phyloP scores from a whole-genome alignment of 2,329 filamentous ascomycete species.

The Rachicladosporium sp. region DNA sequence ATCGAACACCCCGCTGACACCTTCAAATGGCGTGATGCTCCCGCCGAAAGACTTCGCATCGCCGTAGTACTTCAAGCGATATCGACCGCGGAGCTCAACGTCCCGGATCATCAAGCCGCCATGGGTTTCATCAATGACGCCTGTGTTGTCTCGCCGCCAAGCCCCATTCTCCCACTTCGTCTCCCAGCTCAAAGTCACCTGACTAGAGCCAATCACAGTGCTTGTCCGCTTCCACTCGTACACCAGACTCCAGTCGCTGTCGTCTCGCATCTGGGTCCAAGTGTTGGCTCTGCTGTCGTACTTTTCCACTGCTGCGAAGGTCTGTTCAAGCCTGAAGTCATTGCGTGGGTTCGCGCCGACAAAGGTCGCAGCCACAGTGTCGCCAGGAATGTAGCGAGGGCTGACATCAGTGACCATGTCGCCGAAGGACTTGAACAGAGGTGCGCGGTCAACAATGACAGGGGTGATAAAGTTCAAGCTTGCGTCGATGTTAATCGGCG shows the following conservation, averaged over 20 bases:
- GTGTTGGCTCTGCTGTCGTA: constrained; percentile 29
- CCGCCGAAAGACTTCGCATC: constrained; percentile 60
- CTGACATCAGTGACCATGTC: constrained; percentile 46
- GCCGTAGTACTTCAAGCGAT: constrained; percentile 72
- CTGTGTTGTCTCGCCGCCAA: constrained; percentile 27
- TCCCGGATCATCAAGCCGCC: constrained; percentile 18
- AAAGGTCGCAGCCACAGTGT: constrained; percentile 55
- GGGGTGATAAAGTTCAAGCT: constrained; percentile 69
- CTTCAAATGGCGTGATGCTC: constrained; percentile 55
- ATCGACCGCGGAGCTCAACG: constrained; percentile 44
- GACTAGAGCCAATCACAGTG: constrained; percentile 58
- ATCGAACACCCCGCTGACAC: constrained; percentile 46
- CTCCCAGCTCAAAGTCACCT: constrained; percentile 73
- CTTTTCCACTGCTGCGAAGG: constrained; percentile 65
- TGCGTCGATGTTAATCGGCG: constrained; percentile 66
- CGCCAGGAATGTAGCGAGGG: constrained; percentile 41
- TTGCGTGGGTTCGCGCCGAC: constrained; percentile 84
- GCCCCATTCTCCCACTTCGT: constrained; percentile 40
- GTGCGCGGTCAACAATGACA: constrained; percentile 61
- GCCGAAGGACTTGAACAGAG: constrained; percentile 58
- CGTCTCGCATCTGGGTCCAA: constrained; percentile 59
- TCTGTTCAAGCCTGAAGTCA: constrained; percentile 65
- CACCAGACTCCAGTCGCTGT: constrained; percentile 72
- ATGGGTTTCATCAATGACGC: constrained; percentile 4
- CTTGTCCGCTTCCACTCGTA: constrained; percentile 69